Evolutionary conservation across 805 yeast species (phyloP), one percentile per base, ranked within the genome.

Genomic region (Scheffersomyces spartinae): DNA sequence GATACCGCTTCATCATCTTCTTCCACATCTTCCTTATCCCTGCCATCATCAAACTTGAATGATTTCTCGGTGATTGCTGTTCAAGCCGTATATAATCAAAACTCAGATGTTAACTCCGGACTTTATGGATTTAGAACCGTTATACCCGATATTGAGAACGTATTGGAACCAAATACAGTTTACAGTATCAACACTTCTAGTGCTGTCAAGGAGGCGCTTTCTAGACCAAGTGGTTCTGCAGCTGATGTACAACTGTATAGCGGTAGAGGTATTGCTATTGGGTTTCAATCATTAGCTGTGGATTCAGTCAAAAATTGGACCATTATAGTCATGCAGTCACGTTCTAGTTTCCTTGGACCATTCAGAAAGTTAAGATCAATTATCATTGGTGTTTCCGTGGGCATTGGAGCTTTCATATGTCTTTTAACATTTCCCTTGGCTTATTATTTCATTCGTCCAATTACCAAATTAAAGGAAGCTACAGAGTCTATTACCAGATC

Each of bases 361-460:
- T 64, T 77, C 4, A 52, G 62, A 13, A 67, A 64, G 34, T 51
- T 85, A 20, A 64, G 75, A 2, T 70, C 71, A 35, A 77, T 85
- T 25, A 76, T 82, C 31, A 64, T 75, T 23, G 93, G 91, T 4
- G 76, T 81, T 1, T 83, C 81, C 13, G 56, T 85, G 19, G 93
- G 81, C 1, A 71, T 80, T 12, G 91, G 91, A 3, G 81, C 59
- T 1, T 67, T 78, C 34, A 71, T 83, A 61, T 72, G 81, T 36
- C 32, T 81, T 1, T 45, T 81, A n/a, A 82, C 95, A 1, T 68
- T 84, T 45, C 86, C 91, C 4, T 49, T 85, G 27, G 84, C 94
- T 0, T 84, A 81, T 31, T 79, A 74, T 61, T 84, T 86, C 18
- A 86, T 84, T 5, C 53, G 80, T 35, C 95, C 96, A 0, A 83